Evolutionary conservation across 1,139 yeast species (phyloP).

Genomic region (Hyphopichia pseudoburtonii): DNA sequence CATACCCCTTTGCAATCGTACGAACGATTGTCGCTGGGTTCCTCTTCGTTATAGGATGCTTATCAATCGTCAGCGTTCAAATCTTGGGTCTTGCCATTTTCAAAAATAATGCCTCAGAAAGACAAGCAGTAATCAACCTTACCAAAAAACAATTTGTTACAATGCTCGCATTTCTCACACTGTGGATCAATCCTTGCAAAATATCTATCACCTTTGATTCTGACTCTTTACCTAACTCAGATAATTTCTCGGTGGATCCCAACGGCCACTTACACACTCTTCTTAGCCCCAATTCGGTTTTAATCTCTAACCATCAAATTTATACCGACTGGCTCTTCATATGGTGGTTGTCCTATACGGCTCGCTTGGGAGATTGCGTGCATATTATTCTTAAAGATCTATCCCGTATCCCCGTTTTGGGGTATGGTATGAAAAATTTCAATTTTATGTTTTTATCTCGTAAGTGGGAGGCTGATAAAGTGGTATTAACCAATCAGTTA

Average conservation of each 20-base stretch:
- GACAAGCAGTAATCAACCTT: slow-evolving; percentile 38
- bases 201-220: slow-evolving; percentile 44
- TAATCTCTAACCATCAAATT: slow-evolving; percentile 86
- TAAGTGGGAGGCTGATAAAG: slow-evolving; percentile 79
- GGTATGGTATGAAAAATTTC: slow-evolving; percentile 83
- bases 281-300: slow-evolving; percentile 53
- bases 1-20: slow-evolving; percentile 12
- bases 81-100: slow-evolving; percentile 31
- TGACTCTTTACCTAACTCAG: slow-evolving; percentile 15
- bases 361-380: slow-evolving; percentile 60
- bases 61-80: slow-evolving; percentile 46
- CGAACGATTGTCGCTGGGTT: slow-evolving; percentile 32
- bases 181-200: slow-evolving; percentile 41
- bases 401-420: slow-evolving; percentile 71
- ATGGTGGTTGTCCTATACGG: slow-evolving; percentile 84
- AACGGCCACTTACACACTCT: slow-evolving; percentile 28
- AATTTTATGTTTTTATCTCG: slow-evolving; percentile 79
- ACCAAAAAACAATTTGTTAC: slow-evolving; percentile 54
- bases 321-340: slow-evolving; percentile 92
- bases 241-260: slow-evolving; percentile 18
- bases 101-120: slow-evolving; percentile 20
- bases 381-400: slow-evolving; percentile 81
- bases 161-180: slow-evolving; percentile 44
- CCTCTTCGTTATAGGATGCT: slow-evolving; percentile 45
- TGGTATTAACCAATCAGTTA: slow-evolving; percentile 56